Base-by-base conservation (phyloP, 2,329 filamentous ascomycete genomes). In the Cytospora chrysosperma region DNA sequence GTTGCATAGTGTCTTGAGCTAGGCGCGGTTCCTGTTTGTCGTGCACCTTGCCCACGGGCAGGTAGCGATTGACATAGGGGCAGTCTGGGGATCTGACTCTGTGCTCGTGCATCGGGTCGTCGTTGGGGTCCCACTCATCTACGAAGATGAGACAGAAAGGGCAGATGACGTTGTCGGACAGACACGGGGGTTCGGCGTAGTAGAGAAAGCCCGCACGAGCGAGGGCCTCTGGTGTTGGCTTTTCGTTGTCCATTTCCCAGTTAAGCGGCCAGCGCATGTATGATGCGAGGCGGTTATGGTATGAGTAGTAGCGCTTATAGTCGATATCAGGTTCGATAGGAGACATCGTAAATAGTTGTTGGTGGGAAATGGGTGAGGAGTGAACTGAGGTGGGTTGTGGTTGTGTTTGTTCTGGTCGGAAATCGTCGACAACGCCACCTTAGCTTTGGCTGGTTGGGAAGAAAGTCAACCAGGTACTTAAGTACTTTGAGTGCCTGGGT, bases 201-300 rank as follows among this genome's bases (percentile, higher is more conserved):
- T 19, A 57, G 37, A 62, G 62, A 30, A 64, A 62, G 13, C 62
- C 62, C 4, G 54, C 59, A 5, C 59, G 59, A 24, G 62, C 59
- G 34, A 64, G 28, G 12, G 3, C 12, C 54, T 64, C 59, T 9
- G 59, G 52, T 6, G 49, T 30, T 9, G 59, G 62, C 54, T 64
- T 64, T 27, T 50, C 27, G 4, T 26, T 8, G 21, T 51, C 53
- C 19, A 49, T 2, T 13, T 61, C 59, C 52, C 62, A 64, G 3
- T 54, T 37, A 5, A 54, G 27, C 2, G 55, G 32, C 62, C 62
- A 64, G 21, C 52, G 26, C 19, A 54, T 6, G 26, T 62, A 64
- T n/a, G 62, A 64, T 4, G 62, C 62, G 47, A 64, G 49, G 28
- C 62, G 55, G 49, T 64, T 64, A 19, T 64, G 58, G 24, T 61